Base-by-base conservation (phyloP, 1,139 yeast genomes). In the Suhomyces yuchorum region DNA sequence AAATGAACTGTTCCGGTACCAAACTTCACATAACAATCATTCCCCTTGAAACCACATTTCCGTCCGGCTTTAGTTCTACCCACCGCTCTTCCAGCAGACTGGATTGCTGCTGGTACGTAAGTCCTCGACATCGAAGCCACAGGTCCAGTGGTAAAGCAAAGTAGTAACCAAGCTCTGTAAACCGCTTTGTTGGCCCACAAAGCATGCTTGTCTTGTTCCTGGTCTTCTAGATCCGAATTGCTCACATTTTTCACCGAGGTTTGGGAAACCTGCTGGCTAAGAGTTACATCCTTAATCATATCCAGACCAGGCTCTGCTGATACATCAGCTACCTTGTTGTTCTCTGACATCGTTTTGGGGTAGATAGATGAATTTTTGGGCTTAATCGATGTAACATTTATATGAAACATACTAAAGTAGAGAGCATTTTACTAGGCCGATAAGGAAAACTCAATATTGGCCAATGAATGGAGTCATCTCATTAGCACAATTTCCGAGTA, bases 41-140 rank as follows among this genome's bases (percentile, higher is more conserved):
- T 70, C 0, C 78, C 78, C 24, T 55, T 55, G 2, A 47, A 42
- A 0, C 53, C 45, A 55, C 79, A 75, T 19, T 40, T 49, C 0
- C 46, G 49, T 1, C 72, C 75, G 0, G 50, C 47, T 12, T 59
- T 55, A 1, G 62, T 62, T 33, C 56, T 52, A 1, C 80, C 79
- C 5, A 73, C 53, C 1, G 61, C 57, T 30, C 65, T 54, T 2
- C 75, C 76, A 20, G 66, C 64, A 0, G 78, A 70, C 54, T 75
- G 79, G 34, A 75, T 65, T 0, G 67, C 65, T 0, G 78, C 78
- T 7, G 78, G 75, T 12, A 74, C 73, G 51, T 74, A 75, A 0
- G 77, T 65, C 47, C 76, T 62, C 2, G 70, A 55, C 78, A 75
- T 72, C 1, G 78, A 65, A 3, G 77, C 66, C n/a, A 68, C 72